Base-by-base conservation (phyloP, 2,329 filamentous ascomycete genomes). In the Apiospora hydei region DNA sequence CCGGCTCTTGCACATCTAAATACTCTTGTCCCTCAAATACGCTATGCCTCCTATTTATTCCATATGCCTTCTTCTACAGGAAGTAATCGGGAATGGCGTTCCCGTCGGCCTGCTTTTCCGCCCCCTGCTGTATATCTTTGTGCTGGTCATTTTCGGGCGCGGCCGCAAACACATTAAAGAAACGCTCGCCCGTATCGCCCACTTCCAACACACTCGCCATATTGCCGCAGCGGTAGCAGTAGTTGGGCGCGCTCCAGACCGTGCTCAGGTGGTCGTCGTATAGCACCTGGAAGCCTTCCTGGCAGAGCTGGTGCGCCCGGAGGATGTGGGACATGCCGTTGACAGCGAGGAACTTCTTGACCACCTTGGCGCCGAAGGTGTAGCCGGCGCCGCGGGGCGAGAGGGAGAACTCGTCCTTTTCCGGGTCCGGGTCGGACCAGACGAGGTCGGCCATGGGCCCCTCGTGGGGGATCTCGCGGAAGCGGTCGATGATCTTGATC, bases 401-500 rank as follows among this genome's bases (percentile, higher is more conserved):
- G 21, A 99, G 89, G 8, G 94, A 97, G 83, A 99, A 99, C 82
- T 99, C 96, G 83, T 99, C 96, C 72, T 95, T 90, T 78, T 99
- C 96, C n/a, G 94, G 93, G 81, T 99, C 96, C 0, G 96, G 96
- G 81, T 99, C 96, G 26, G 95, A 98, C 96, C 96, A 99, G 44
- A 99, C 96, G 6, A 99, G 86, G 82, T 99, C 96, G n/a, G 96
- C 96, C 96, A 99, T 99, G 46, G 96, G 96, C 0, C 96, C 96
- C 84, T 99, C 96, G 84, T 99, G 96, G 6, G 96, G 96, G 73
- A 99, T 99, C 81, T 99, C 96, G 77, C 96, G 92, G 86, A 98
- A 99, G 66, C 96, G 94, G 84, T 99, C 96, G 81, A 99, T 98
- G 82, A 99, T 97, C 83, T 99, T 98, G 84, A 99, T 98, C 84